Percentiles rank a stretch among this genome's conserved stretches.
These are phyloP conservation scores for Alnus glutinosa DNA, from an alignment of 306 rosid species.

Conservation along the genomic window DNA sequence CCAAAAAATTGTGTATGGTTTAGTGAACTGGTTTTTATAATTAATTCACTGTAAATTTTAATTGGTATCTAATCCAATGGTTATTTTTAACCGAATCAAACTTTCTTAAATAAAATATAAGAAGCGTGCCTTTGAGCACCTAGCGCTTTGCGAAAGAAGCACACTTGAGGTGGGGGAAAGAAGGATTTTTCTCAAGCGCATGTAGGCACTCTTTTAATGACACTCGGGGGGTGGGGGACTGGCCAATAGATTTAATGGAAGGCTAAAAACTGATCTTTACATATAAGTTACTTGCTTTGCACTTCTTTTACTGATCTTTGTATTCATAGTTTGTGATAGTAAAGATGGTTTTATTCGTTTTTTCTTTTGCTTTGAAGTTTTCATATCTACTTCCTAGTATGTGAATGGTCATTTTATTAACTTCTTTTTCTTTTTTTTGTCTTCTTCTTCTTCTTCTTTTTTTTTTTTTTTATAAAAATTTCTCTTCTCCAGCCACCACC, in stretches of 20 bases:
- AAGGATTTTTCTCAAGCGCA: neutral
- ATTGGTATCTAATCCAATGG: neutral
- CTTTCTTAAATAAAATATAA: neutral
- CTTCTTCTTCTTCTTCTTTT: no score
- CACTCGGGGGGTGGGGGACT: no score
- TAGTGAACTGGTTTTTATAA: neutral
- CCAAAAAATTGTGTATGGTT: neutral
- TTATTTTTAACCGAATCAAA: neutral
- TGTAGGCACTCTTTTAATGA: neutral
- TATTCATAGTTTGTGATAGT: neutral
- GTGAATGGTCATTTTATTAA: neutral
- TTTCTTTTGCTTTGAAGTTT: conserved; percentile 5
- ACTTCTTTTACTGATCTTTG: no score
- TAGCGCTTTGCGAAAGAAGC: neutral
- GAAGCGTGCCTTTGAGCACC: neutral
- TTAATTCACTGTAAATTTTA: neutral
- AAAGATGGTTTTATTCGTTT: neutral
- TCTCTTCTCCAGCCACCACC: conserved; percentile 49
- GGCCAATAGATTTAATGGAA: neutral
- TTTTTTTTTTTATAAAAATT: no score
- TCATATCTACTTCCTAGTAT: neutral
- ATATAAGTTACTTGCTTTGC: neutral
- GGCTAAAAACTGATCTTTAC: neutral
- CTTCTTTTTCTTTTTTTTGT: neutral
- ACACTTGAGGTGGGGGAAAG: no score